A percentile compares a stretch with the other conserved stretches of the same genome.
Evolutionary conservation across 768 basidiomycete species (phyloP).

Genomic region (Candolleomyces eurysporus): DNA sequence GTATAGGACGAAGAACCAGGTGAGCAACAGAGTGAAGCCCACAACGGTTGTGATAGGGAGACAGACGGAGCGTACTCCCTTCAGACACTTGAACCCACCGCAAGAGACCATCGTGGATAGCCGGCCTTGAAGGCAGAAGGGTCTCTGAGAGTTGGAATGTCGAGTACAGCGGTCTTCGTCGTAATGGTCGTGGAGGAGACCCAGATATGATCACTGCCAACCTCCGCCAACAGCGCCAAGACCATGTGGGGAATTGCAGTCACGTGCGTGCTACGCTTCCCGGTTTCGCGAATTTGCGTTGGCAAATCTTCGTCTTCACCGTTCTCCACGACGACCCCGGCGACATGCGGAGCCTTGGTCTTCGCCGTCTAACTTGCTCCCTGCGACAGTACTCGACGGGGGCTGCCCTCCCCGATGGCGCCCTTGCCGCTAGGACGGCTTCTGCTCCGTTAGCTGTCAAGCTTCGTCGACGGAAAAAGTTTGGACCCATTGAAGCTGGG

Average conservation of each 20-base stretch:
- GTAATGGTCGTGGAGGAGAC: background rate
- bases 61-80: constrained; percentile 52
- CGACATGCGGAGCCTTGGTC: constrained; percentile 33
- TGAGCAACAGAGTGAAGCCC: constrained; percentile 69
- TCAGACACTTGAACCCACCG: constrained; percentile 41
- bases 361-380: constrained; percentile 21
- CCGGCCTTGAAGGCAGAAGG: constrained; percentile 16
- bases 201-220: background rate
- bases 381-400: constrained; percentile 39
- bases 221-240: background rate
- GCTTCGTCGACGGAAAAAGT: constrained; percentile 58
- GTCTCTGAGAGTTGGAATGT: constrained; percentile 9
- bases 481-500: constrained; percentile 31
- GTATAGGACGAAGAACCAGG: constrained; percentile 77
- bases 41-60: constrained; percentile 60
- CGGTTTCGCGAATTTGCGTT: constrained; percentile 7
- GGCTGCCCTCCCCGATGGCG: constrained; percentile 33
- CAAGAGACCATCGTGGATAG: constrained; percentile 33
- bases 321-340: constrained; percentile 4
- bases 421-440: constrained; percentile 58
- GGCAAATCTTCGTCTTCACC: constrained; percentile 14
- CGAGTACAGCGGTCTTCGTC: background rate
- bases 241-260: background rate
- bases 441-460: constrained; percentile 76
- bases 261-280: background rate